These are phyloP conservation scores for Myriosclerotinia curreyana DNA, from an alignment of 2,329 filamentous ascomycete species.

Conservation along the genomic window DNA sequence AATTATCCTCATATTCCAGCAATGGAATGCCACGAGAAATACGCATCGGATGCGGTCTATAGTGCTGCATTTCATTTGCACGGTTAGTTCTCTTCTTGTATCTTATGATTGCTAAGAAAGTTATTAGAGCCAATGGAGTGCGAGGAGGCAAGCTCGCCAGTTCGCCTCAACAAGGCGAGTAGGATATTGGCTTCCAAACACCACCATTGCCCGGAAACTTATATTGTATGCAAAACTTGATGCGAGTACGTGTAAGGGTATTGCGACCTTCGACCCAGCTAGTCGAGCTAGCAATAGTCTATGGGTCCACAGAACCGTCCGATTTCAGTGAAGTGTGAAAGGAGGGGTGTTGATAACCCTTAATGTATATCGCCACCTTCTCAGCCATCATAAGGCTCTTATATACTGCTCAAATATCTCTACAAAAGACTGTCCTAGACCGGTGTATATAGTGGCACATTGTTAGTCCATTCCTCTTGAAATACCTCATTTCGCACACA, in stretches of 20 bases:
- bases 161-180: constrained; percentile 19
- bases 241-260: constrained; percentile 18
- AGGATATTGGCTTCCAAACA: constrained; percentile 20
- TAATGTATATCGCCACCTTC: constrained; percentile 12
- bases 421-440: constrained; percentile 9
- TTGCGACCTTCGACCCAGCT: constrained; percentile 9
- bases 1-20: constrained; percentile 17
- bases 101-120: constrained; percentile 11
- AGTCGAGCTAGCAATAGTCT: not conserved
- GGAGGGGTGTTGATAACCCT: not conserved
- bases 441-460: constrained; percentile 1
- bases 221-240: constrained; percentile 9
- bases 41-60: constrained; percentile 6
- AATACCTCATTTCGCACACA: not conserved
- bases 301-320: constrained; percentile 7
- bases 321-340: constrained; percentile 7
- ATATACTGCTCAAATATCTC: constrained; percentile 1
- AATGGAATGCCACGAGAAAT: constrained; percentile 22
- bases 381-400: constrained; percentile 10
- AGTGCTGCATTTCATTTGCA: constrained; percentile 18
- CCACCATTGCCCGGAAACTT: constrained; percentile 8
- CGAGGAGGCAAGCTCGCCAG: constrained; percentile 13
- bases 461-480: constrained; percentile 25
- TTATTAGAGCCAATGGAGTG: constrained; percentile 13
- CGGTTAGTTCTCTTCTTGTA: constrained; percentile 12